A percentile compares a stretch with the other conserved stretches of the same genome.
These are phyloP conservation scores for Endogone sp. DNA, from an alignment of 192 early-diverging fungal species.

Conservation along the genomic window DNA sequence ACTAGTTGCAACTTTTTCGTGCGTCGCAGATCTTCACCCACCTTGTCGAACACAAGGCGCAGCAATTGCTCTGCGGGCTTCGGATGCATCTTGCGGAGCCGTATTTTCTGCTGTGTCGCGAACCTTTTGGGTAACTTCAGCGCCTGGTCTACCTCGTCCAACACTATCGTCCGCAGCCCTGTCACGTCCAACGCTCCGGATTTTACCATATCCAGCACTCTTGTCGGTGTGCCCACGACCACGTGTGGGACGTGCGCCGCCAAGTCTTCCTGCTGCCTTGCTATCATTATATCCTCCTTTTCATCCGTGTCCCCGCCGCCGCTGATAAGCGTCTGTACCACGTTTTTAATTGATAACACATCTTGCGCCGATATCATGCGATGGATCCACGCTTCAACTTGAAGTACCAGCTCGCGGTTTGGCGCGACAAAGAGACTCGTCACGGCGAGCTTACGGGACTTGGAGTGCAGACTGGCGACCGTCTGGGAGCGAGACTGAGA, in stretches of 20 bases:
- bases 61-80: slow-evolving; percentile 39
- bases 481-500: slow-evolving; percentile 20
- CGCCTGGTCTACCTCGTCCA: slow-evolving; percentile 56
- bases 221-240: slow-evolving; percentile 37
- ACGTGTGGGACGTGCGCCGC: slow-evolving; percentile 24
- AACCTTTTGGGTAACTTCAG: slow-evolving; percentile 44
- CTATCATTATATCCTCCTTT: slow-evolving; percentile 17
- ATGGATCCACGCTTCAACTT: slow-evolving; percentile 40
- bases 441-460: not conserved
- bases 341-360: not conserved
- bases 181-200: slow-evolving; percentile 23
- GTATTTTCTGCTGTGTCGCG: slow-evolving; percentile 35
- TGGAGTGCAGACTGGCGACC: not conserved
- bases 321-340: not conserved
- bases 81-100: slow-evolving; percentile 32
- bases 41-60: slow-evolving; percentile 24
- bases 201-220: slow-evolving; percentile 26
- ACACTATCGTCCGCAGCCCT: slow-evolving; percentile 28
- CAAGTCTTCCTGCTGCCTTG: not conserved
- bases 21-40: slow-evolving; percentile 8
- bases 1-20: slow-evolving; percentile 44
- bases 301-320: not conserved
- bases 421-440: slow-evolving; percentile 43
- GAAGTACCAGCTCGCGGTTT: slow-evolving; percentile 49
- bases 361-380: slow-evolving; percentile 18